phyloP scores from a whole-genome alignment of 1,284 basidiomycete genomes.

The Testicularia cyperi region DNA sequence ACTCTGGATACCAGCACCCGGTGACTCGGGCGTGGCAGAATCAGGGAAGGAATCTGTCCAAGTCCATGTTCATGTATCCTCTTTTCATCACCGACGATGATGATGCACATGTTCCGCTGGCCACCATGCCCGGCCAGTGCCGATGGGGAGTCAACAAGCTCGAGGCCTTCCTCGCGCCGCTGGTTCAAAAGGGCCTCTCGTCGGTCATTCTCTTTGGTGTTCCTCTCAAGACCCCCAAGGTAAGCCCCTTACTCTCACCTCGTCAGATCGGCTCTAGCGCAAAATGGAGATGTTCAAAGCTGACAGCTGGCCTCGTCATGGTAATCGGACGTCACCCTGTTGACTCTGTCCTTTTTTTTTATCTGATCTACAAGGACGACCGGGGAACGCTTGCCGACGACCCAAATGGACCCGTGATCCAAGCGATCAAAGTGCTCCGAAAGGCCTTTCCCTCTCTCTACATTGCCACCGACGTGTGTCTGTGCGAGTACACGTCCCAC shows the following conservation, averaged over 20 bases:
- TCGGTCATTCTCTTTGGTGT: conserved; percentile 97
- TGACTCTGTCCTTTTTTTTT: background rate
- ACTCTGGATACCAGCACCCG: conserved; percentile 52
- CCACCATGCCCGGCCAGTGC: conserved; percentile 54
- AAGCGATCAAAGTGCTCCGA: conserved; percentile 77
- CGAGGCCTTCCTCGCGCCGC: conserved; percentile 80
- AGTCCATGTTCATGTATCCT: conserved; percentile 59
- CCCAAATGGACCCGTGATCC: conserved; percentile 85
- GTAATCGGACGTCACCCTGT: no score
- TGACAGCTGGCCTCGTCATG: no score
- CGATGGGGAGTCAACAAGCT: conserved; percentile 89
- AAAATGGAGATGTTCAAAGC: background rate
- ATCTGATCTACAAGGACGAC: conserved; percentile 71
- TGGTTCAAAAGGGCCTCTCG: conserved; percentile 83
- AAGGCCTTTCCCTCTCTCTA: conserved; percentile 70
- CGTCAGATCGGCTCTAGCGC: no score
- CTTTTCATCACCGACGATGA: conserved; percentile 57
- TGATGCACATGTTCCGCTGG: conserved; percentile 39
- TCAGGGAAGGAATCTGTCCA: conserved; percentile 42
- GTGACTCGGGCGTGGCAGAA: conserved; percentile 50
- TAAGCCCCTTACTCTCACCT: no score
- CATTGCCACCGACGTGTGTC: conserved; percentile 91
- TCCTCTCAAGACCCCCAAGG: conserved; percentile 80
- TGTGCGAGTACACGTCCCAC: conserved; percentile 99
- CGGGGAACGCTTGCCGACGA: conserved; percentile 87